These are phyloP conservation scores for Yarrowia sp. DNA, from an alignment of 805 yeast species.

Conservation along the genomic window DNA sequence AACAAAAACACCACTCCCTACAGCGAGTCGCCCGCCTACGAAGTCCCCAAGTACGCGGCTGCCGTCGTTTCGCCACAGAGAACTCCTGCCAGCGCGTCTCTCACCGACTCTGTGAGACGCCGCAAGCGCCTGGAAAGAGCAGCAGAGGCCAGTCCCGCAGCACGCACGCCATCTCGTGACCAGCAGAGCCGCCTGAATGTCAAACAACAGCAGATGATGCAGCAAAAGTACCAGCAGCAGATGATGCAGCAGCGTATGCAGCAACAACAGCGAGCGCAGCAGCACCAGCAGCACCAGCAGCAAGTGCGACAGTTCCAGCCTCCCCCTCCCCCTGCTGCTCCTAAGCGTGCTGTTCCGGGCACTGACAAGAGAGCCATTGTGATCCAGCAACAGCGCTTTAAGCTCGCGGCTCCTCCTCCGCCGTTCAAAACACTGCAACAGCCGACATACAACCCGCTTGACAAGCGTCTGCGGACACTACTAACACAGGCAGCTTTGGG, in stretches of 20 bases:
- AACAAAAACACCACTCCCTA: slow-evolving; percentile 8
- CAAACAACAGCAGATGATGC: slow-evolving; percentile 17
- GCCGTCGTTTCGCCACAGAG: slow-evolving; percentile 9
- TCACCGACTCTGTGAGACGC: slow-evolving; percentile 16
- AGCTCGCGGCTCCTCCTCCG: not conserved
- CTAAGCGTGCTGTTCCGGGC: not conserved
- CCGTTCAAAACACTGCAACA: slow-evolving; percentile 10
- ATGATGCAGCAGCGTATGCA: not conserved
- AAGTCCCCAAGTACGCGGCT: slow-evolving; percentile 1
- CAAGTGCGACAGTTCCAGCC: not conserved
- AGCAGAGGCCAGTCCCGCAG: not conserved
- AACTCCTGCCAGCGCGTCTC: not conserved
- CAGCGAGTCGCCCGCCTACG: slow-evolving; percentile 18
- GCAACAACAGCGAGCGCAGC: not conserved
- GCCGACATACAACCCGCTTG: slow-evolving; percentile 24
- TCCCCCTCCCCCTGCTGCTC: not conserved
- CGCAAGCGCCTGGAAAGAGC: slow-evolving; percentile 20
- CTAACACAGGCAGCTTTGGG: slow-evolving; percentile 25
- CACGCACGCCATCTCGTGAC: slow-evolving; percentile 8
- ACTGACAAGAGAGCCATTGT: not conserved
- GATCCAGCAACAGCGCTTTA: slow-evolving; percentile 14
- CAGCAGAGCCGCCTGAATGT: not conserved
- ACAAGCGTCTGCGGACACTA: slow-evolving; percentile 22
- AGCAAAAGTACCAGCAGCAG: slow-evolving; percentile 11
- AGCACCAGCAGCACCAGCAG: not conserved